Base-by-base conservation (phyloP, 495 filamentous ascomycete species). In the Aspergillus sclerotioniger region DNA sequence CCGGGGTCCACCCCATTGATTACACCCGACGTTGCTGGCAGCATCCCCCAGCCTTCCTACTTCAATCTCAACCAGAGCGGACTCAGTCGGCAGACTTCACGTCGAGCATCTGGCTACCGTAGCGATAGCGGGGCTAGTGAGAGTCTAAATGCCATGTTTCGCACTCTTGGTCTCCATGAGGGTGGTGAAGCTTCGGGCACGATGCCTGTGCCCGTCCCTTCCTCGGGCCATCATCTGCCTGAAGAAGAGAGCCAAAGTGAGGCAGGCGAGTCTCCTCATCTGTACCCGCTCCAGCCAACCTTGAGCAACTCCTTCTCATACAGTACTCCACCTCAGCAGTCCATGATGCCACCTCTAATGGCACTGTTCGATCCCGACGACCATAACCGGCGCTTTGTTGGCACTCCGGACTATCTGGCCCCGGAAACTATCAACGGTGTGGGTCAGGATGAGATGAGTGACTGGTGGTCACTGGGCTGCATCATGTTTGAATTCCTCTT, bases 391-490 rank as follows among this genome's bases (percentile, higher is more conserved):
- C 86, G 90, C 37, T 98, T 98, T 68, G 94, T 98, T 16, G 94
- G 94, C 39, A 98, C 94, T 1, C 94, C 94, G 1, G 94, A 98
- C 74, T 98, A 98, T 71, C 83, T 98, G 16, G 93, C 94, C 2
- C 94, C 94, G 2, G 94, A 98, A 70, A 98, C 94, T 0, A 96
- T 98, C 69, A 92, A 90, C 65, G 94, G 94, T 50, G 82, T 90
- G 58, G 91, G 92, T 0, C 94, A 98, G 73, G 94, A 98, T 69
- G 92, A 98, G 68, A 92, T 92, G 62, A 97, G 94, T 70, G 94
- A 98, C 82, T 98, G 94, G 94, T 98, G 94, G 94, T 98, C 94
- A 7, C 76, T 98, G 46, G 94, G 94, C 2, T 98, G 94, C 65
- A 98, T 98, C 58, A 78, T 98, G 73, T 98, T 97, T 67, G 94